Base-by-base conservation (phyloP, 2,329 filamentous ascomycete genomes). In the Exophiala aquamarina region DNA sequence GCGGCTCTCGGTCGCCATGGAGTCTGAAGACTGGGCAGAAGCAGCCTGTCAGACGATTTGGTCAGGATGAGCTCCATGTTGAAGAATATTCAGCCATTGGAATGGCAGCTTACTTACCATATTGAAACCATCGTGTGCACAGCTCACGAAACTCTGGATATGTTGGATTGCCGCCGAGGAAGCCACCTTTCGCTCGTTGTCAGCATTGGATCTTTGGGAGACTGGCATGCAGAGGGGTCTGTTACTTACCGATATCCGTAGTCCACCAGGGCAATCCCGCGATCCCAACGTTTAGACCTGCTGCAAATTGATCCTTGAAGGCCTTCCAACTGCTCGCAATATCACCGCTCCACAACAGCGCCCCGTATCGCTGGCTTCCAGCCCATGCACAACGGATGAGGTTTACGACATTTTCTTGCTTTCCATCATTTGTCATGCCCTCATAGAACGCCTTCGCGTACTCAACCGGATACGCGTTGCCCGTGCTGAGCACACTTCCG, bases 111-210 rank as follows among this genome's bases (percentile, higher is more conserved):
- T 83, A 86, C 0, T 81, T 68, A 1, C 78, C 82, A 81, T 82
- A 86, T 57, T 86, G 82, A 62, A 86, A 86, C 83, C 83, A 86
- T 2, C 83, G 68, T 1, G 81, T 76, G 48, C 86, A 80, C 0
- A 86, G 65, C 59, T 86, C 83, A 6, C 80, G 70, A 63, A 86
- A 86, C 0, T 58, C 68, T 1, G 68, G 64, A 37, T 83, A 74
- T 1, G 69, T 62, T 0, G 81, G 79, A 50, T 82, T 72, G 0
- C 83, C 83, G 4, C 82, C 82, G 57, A 86, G 82, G 59, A 87
- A 86, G 1, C 83, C 83, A 2, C 83, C 45, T 52, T 13, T 17
- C 3, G 32, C 17, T 26, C 23, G 6, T 26, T 6, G 23, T 26
- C 6, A 26, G 23, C 23, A 26, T 26, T 26, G 6, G 23, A 26